phyloP scores from a whole-genome alignment of 2,329 filamentous ascomycete species.

The Aschersonia sp. region DNA sequence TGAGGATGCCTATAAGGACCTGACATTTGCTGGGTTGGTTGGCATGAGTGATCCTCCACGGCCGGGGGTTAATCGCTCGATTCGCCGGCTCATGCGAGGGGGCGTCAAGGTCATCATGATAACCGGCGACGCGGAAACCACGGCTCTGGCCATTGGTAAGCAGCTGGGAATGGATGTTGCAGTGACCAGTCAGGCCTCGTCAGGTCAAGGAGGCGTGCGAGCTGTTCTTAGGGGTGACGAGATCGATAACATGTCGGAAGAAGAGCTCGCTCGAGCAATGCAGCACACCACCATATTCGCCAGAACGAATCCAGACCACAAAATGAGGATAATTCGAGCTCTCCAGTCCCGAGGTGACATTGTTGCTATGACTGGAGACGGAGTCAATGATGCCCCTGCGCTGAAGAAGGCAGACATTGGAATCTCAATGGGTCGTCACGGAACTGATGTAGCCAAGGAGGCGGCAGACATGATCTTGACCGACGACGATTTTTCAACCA shows the following conservation, averaged over 20 bases:
- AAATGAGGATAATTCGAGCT: conserved; percentile 89
- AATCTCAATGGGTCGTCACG: conserved; percentile 88
- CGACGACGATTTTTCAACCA: conserved; percentile 81
- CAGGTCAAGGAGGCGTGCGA: conserved; percentile 44
- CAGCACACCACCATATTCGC: conserved; percentile 88
- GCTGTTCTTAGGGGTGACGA: conserved; percentile 79
- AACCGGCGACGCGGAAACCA: conserved; percentile 90
- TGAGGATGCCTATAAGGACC: conserved; percentile 66
- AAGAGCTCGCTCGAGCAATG: conserved; percentile 73
- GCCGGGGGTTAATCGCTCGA: conserved; percentile 78
- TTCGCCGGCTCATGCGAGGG: conserved; percentile 79
- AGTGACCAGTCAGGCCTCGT: conserved; percentile 32
- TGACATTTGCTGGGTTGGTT: conserved; percentile 83
- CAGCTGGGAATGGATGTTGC: conserved; percentile 88
- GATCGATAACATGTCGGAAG: conserved; percentile 80
- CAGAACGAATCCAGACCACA: conserved; percentile 91
- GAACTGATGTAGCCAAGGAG: conserved; percentile 95
- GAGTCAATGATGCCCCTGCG: conserved; percentile 93
- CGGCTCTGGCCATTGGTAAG: conserved; percentile 82
- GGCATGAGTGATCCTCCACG: conserved; percentile 96
- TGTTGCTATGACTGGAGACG: conserved; percentile 97
- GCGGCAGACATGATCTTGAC: conserved; percentile 89
- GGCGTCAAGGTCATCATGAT: conserved; percentile 99
- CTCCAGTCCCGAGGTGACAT: conserved; percentile 89
- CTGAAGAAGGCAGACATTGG: conserved; percentile 96